Conservation (phyloP, 1,139 yeast genomes). For the Groenewaldozyma auringiensis region DNA sequence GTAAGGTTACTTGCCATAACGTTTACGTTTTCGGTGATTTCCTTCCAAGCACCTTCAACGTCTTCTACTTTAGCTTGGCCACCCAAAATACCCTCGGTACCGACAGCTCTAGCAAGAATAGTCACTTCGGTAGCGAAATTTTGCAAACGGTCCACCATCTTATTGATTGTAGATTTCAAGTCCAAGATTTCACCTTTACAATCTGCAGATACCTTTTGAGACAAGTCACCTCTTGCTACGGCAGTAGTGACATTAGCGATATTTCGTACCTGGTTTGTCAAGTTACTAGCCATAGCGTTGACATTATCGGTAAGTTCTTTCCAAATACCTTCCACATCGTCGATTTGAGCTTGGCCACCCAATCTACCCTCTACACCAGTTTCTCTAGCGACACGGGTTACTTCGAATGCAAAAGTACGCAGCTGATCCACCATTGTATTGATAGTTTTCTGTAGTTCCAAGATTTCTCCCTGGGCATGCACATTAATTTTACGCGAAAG, state of each 20-base stretch:
- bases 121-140: slow-evolving; percentile 87
- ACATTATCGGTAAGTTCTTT: slow-evolving; percentile 77
- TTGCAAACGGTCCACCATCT: slow-evolving; percentile 83
- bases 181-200: slow-evolving; percentile 84
- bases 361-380: slow-evolving; percentile 83
- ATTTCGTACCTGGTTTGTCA: slow-evolving; percentile 81
- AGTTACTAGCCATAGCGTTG: slow-evolving; percentile 82
- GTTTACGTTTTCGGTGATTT: slow-evolving; percentile 81
- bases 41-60: slow-evolving; percentile 92
- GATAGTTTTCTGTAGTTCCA: slow-evolving; percentile 70
- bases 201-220: slow-evolving; percentile 80
- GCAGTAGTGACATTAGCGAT: slow-evolving; percentile 90
- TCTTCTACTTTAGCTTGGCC: slow-evolving; percentile 90
- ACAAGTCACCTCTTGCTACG: slow-evolving; percentile 82
- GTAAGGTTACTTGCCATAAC: slow-evolving; percentile 86
- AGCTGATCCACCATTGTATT: slow-evolving; percentile 85
- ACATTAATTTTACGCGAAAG: slow-evolving; percentile 69
- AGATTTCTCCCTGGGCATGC: slow-evolving; percentile 77
- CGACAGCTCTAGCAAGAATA: slow-evolving; percentile 79
- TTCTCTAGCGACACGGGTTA: slow-evolving; percentile 79
- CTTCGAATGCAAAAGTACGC: slow-evolving; percentile 81
- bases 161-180: slow-evolving; percentile 68
- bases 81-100: slow-evolving; percentile 82
- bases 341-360: slow-evolving; percentile 83
- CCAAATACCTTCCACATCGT: slow-evolving; percentile 85